Base-by-base conservation (phyloP, 2,329 filamentous ascomycete species). In the Trichoderma sp. region DNA sequence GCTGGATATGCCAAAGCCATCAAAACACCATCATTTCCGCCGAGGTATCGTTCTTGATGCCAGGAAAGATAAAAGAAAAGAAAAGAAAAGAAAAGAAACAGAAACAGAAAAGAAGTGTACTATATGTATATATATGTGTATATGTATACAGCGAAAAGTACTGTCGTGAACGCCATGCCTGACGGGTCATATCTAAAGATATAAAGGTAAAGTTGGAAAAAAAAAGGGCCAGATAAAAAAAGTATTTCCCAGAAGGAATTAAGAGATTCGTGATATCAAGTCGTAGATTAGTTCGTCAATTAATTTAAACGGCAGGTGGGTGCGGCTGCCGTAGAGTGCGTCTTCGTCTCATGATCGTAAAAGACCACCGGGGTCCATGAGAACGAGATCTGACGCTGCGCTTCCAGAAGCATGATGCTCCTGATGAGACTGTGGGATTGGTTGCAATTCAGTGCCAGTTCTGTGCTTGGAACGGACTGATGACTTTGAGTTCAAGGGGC, bases 401-500 rank as follows among this genome's bases (percentile, higher is more conserved):
- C 79, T 75, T 17, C 76, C 74, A 28, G 79, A 79, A 28, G 79
- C 77, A 4, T 77, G 72, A 20, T 80, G 76, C 71, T 82, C 81
- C 63, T 80, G 76, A 4, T 78, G 78, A 28, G 82, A 80, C 72
- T 84, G 85, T 2, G 82, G 82, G 73, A 87, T 85, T 3, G 85
- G 78, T 61, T 85, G 81, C 34, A 87, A 76, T 73, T 87, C 85
- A 6, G 83, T 86, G 13, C 79, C 82, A 6, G 72, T 75, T 67
- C 76, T 80, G 6, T 78, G 72, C 67, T 74, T 81, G 4, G 80
- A 76, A 26, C 80, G 74, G 8, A 20, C 65, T 17, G 74, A 74
- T n/a, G 79, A 74, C 57, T 76, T 81, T 8, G 78, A 75, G 12
- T 79, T 80, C 9, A 90, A 77, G n/a, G 89, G 80, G 1, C 86